A percentile compares a stretch with the other conserved stretches of the same genome.
These are phyloP conservation scores for Clarireedia paspali DNA, from an alignment of 2,329 filamentous ascomycete species.

Conservation along the genomic window DNA sequence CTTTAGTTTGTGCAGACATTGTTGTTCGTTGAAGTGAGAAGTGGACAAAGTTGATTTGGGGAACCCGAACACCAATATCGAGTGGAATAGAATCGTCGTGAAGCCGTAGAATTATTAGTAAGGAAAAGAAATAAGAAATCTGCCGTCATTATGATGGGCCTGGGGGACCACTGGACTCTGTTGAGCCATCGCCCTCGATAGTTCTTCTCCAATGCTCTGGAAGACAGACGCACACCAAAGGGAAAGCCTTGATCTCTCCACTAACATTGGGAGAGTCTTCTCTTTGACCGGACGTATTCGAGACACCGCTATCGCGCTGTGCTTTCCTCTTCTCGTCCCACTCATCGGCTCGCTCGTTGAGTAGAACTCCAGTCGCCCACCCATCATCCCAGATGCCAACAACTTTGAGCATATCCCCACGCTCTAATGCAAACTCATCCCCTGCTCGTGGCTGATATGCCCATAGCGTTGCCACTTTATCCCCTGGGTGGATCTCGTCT, in stretches of 20 bases:
- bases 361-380: slow-evolving; percentile 88
- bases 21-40: slow-evolving; percentile 5
- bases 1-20: background rate
- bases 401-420: slow-evolving; percentile 96
- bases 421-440: slow-evolving; percentile 88
- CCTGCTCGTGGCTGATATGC: slow-evolving; percentile 90
- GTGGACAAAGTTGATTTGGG: background rate
- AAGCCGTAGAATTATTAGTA: slow-evolving; percentile 22
- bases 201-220: slow-evolving; percentile 96
- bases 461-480: slow-evolving; percentile 88
- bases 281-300: slow-evolving; percentile 61
- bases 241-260: slow-evolving; percentile 95
- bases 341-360: slow-evolving; percentile 78
- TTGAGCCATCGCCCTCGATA: slow-evolving; percentile 79
- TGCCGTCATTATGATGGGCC: slow-evolving; percentile 12
- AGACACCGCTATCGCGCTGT: slow-evolving; percentile 90
- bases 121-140: background rate
- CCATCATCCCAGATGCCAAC: slow-evolving; percentile 99
- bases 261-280: slow-evolving; percentile 57
- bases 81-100: slow-evolving; percentile 24
- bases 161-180: slow-evolving; percentile 45
- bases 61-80: slow-evolving; percentile 23
- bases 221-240: slow-evolving; percentile 89
- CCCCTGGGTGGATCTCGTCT: slow-evolving; percentile 87
- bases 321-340: slow-evolving; percentile 71